Percentiles rank a stretch among this genome's conserved stretches.
These are phyloP conservation scores for Cladophialophora bantiana DNA, from an alignment of 2,329 filamentous ascomycete species.

Conservation along the genomic window DNA sequence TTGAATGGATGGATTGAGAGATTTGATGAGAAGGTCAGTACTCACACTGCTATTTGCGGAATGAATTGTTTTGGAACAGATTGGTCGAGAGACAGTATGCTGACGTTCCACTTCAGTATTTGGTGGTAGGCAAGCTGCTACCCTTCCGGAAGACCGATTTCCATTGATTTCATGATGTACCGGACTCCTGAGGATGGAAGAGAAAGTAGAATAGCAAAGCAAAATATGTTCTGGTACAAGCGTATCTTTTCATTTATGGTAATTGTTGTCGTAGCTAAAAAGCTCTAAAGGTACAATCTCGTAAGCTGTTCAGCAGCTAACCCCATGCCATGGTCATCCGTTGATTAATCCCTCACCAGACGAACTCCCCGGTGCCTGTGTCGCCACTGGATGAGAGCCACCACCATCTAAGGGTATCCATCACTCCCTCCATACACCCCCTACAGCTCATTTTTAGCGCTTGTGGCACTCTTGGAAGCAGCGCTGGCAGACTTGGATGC, in stretches of 20 bases:
- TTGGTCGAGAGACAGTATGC: background rate
- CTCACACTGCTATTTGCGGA: too few relatives aligned
- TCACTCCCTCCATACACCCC: slow-evolving; percentile 13
- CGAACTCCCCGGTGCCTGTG: background rate
- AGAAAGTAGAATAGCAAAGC: background rate
- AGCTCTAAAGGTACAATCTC: slow-evolving; percentile 35
- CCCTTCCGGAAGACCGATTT: slow-evolving; percentile 59
- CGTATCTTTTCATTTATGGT: slow-evolving; percentile 24
- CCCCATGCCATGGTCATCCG: slow-evolving; percentile 11
- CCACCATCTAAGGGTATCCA: slow-evolving; percentile 13
- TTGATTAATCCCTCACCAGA: slow-evolving; percentile 17
- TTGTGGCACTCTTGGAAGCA: slow-evolving; percentile 33
- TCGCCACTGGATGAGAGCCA: slow-evolving; percentile 6
- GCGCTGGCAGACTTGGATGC: slow-evolving; percentile 31
- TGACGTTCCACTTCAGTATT: slow-evolving; percentile 60
- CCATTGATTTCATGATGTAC: slow-evolving; percentile 21
- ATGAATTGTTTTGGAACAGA: background rate
- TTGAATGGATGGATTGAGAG: slow-evolving; percentile 91
- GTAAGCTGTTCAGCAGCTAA: slow-evolving; percentile 13
- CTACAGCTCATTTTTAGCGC: slow-evolving; percentile 37
- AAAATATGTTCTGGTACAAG: slow-evolving; percentile 12
- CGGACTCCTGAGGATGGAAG: background rate
- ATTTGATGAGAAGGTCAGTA: slow-evolving; percentile 74
- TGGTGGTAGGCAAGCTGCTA: slow-evolving; percentile 89
- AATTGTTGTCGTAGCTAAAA: slow-evolving; percentile 34